Base-by-base conservation (phyloP, 495 filamentous ascomycete species). In the Daldinia caldariorum region DNA sequence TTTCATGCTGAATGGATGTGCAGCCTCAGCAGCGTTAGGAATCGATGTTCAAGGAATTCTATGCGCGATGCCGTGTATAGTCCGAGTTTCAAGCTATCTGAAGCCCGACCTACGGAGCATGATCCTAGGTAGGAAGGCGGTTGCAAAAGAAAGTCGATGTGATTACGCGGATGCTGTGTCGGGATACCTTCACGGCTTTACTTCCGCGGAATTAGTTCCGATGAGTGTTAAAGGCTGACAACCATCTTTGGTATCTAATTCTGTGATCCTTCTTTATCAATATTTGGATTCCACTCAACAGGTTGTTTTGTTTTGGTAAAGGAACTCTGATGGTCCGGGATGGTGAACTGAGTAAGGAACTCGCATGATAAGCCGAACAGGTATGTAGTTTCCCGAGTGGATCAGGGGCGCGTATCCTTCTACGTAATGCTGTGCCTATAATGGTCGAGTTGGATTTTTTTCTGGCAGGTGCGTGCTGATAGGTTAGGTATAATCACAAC, bases 101-200 rank as follows among this genome's bases (percentile, higher is more conserved):
- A 64, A 63, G 31, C 61, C 61, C 67, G 67, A 64, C 49, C 26
- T 16, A 12, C 61, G 60, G 67, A 70, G 32, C 49, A 31, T 8
- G 31, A 43, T 69, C 49, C 61, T n/a, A 64, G 39, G 26, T 58
- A 64, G 60, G 55, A 49, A 64, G 61, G 61, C 63, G 59, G 31
- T 16, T 35, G 4, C 6, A 43, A 61, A 35, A 14, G 1, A 3
- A 60, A 31, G 31, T 13, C 9, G 37, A 58, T 35, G 1, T 8
- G 31, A 13, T 22, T 43, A 26, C 49, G 34, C 18, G 45, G 9
- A 13, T 14, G 26, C 14, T 22, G 26, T 37, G 57, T 63, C 18
- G 50, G 20, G 43, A 60, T 64, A 13, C 4, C 10, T 31, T 47
- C 39, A 50, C 31, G 39, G 12, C 14, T 53, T 53, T 16, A 57